phyloP scores from a whole-genome alignment of 2,329 filamentous ascomycete species.

The Hypomyces perniciosus region DNA sequence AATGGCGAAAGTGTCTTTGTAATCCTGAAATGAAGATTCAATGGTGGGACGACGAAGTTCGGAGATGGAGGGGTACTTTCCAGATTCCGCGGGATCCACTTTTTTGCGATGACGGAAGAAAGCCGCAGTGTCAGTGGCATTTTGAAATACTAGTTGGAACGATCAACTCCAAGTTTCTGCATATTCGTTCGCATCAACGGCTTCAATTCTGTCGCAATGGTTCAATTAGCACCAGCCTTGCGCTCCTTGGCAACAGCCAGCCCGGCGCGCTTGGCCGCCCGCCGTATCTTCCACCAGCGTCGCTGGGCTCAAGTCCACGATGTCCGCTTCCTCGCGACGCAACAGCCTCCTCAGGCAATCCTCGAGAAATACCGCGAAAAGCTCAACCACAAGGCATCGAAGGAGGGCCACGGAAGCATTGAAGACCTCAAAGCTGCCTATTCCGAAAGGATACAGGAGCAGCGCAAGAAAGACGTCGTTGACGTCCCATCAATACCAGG shows the following conservation, averaged over 20 bases:
- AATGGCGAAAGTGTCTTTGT: not conserved
- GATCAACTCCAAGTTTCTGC: not conserved
- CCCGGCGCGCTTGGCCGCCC: slow-evolving; percentile 25
- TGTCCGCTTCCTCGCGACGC: slow-evolving; percentile 81
- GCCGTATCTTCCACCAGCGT: slow-evolving; percentile 47
- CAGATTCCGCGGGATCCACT: slow-evolving; percentile 7
- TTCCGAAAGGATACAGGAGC: slow-evolving; percentile 69
- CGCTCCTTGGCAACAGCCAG: slow-evolving; percentile 37
- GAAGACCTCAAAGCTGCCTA: slow-evolving; percentile 77
- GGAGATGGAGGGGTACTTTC: slow-evolving; percentile 10
- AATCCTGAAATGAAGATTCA: not conserved
- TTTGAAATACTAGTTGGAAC: not conserved
- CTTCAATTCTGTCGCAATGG: not conserved
- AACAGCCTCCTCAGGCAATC: slow-evolving; percentile 60
- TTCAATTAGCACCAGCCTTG: slow-evolving; percentile 37
- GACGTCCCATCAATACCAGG: slow-evolving; percentile 31
- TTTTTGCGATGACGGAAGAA: slow-evolving; percentile 12
- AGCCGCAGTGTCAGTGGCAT: not conserved
- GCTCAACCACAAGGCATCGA: slow-evolving; percentile 72
- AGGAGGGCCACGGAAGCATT: slow-evolving; percentile 64
- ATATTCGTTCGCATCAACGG: not conserved
- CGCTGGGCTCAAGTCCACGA: slow-evolving; percentile 91
- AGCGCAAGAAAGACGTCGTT: slow-evolving; percentile 62
- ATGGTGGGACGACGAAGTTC: not conserved
- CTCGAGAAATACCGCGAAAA: slow-evolving; percentile 84